These are phyloP conservation scores for Cymbopogon flexuosus DNA, from an alignment of 202 grass and related monocot genomes.

Conservation along the genomic window DNA sequence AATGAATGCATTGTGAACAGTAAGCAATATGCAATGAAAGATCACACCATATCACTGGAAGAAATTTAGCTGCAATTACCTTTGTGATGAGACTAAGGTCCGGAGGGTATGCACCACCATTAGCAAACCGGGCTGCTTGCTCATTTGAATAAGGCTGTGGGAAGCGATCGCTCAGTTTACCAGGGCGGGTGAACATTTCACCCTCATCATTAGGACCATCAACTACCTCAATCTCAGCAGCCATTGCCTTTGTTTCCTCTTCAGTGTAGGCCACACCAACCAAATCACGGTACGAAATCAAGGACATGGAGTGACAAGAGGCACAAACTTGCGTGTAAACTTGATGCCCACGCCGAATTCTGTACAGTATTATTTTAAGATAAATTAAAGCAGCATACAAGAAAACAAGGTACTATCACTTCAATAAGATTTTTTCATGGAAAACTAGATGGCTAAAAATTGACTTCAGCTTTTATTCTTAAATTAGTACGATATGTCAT, in stretches of 20 bases:
- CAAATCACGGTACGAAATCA: slow-evolving; percentile 90
- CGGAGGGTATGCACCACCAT: slow-evolving; percentile 89
- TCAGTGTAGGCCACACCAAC: slow-evolving; percentile 95
- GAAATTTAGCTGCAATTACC: slow-evolving; percentile 36
- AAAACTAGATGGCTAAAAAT: neutral
- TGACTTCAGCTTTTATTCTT: neutral
- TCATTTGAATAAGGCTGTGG: slow-evolving; percentile 88
- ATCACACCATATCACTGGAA: neutral
- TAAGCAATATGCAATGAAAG: slow-evolving; percentile 14
- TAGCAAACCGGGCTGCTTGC: slow-evolving; percentile 90
- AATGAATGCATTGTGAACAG: slow-evolving; percentile 13
- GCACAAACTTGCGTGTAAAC: slow-evolving; percentile 96
- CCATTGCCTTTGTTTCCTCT: slow-evolving; percentile 94
- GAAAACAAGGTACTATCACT: neutral
- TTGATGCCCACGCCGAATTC: slow-evolving; percentile 91
- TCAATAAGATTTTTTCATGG: neutral
- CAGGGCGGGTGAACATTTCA: slow-evolving; percentile 92
- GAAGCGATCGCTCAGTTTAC: slow-evolving; percentile 88
- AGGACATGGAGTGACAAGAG: slow-evolving; percentile 94
- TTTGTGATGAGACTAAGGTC: slow-evolving; percentile 95
- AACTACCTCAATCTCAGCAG: slow-evolving; percentile 95
- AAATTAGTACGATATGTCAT: neutral
- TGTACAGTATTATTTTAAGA: slow-evolving; percentile 29
- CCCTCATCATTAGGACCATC: slow-evolving; percentile 98
- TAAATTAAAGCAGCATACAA: neutral